These are phyloP conservation scores for Triticum timopheevii DNA, from an alignment of 176 grass and related monocot genomes.

Conservation along the genomic window DNA sequence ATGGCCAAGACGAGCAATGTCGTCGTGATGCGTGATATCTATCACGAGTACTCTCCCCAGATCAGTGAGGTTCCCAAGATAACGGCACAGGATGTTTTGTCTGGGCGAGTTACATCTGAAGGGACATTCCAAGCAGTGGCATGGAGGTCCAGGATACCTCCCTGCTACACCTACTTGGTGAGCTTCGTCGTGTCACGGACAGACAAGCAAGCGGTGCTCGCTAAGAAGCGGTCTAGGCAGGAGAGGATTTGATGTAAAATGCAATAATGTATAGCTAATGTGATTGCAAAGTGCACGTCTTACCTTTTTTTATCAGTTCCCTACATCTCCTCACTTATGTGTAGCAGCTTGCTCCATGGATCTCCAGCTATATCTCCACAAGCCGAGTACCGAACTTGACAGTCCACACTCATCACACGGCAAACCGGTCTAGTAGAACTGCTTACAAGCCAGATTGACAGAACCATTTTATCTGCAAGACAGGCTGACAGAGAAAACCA, in stretches of 20 bases:
- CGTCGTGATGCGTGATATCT: not conserved
- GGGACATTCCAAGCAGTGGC: not conserved
- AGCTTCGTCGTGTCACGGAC: not conserved
- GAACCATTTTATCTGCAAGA: not conserved
- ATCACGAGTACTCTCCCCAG: not conserved
- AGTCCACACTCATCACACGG: not conserved
- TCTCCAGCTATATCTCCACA: not conserved
- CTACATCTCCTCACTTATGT: not conserved
- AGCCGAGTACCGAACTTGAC: not conserved
- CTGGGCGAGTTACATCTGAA: not conserved
- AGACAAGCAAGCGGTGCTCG: not conserved
- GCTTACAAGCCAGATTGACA: not conserved
- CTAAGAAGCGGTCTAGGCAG: conserved; percentile 23
- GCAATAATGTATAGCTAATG: not conserved
- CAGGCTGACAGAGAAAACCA: not conserved
- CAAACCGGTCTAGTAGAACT: not conserved
- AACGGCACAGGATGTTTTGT: not conserved
- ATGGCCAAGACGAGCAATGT: not conserved
- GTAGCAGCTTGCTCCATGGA: not conserved
- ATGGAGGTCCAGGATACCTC: conserved; percentile 31
- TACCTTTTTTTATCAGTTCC: not conserved
- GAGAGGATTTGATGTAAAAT: not conserved
- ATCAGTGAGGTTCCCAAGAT: not conserved
- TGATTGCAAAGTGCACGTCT: not conserved
- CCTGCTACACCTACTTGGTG: conserved; percentile 23